phyloP scores from a whole-genome alignment of 192 early-diverging fungal genomes.

The Geranomyces variabilis region DNA sequence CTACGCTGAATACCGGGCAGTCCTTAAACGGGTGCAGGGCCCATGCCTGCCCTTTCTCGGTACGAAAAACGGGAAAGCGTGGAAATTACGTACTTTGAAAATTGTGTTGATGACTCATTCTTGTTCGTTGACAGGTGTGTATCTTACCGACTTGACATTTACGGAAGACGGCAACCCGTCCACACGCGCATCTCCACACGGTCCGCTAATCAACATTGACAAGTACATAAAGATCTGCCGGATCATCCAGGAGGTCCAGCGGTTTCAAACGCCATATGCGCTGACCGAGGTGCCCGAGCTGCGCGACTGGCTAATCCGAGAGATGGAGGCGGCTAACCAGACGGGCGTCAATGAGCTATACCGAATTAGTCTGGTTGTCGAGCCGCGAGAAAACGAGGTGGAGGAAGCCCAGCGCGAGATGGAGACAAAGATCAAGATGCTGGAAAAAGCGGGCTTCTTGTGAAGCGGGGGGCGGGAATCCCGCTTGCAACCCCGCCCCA shows the following conservation, averaged over 20 bases:
- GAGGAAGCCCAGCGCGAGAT: conserved; percentile 41
- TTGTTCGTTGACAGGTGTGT: conserved; percentile 28
- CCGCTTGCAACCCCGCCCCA: too few relatives aligned
- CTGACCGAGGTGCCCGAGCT: conserved; percentile 44
- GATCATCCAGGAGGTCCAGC: conserved; percentile 73
- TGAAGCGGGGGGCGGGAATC: too few relatives aligned
- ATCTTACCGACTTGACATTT: conserved; percentile 57
- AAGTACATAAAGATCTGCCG: conserved; percentile 67
- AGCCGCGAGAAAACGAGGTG: conserved; percentile 39
- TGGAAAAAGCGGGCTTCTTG: conserved; percentile 46
- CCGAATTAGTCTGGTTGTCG: conserved; percentile 37
- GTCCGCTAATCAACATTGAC: conserved; percentile 77
- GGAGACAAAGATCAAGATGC: conserved; percentile 45
- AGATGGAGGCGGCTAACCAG: conserved; percentile 23
- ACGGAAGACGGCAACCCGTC: conserved; percentile 59
- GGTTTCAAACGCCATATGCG: conserved; percentile 74
- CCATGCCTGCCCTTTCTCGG: conserved; percentile 57
- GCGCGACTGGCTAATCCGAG: conserved; percentile 31
- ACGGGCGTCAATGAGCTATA: conserved; percentile 41
- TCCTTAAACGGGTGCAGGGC: conserved; percentile 30
- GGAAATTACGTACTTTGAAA: too few relatives aligned
- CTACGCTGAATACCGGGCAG: conserved; percentile 46
- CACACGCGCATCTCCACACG: conserved; percentile 31
- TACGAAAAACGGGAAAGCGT: background rate
- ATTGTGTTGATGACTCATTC: too few relatives aligned